These are phyloP conservation scores for Lignosus rhinocerotis DNA, from an alignment of 1,284 basidiomycete species.

Conservation along the genomic window DNA sequence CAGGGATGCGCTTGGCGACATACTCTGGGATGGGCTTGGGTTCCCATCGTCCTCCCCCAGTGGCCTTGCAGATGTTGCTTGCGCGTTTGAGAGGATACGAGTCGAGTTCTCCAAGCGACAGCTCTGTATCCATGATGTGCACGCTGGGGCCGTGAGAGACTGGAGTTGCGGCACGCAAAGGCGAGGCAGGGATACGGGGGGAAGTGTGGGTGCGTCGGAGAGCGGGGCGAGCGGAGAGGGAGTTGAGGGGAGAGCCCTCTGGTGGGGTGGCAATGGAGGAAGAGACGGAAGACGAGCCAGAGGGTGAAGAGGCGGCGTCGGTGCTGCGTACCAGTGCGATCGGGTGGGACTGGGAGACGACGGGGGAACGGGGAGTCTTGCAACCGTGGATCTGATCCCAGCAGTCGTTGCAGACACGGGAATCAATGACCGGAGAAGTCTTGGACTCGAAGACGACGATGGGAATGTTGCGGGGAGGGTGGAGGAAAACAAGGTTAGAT, in stretches of 20 bases:
- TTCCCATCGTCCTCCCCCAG: slow-evolving; percentile 74
- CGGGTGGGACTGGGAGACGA: slow-evolving; percentile 36
- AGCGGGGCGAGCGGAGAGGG: slow-evolving; percentile 28
- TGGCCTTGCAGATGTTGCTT: slow-evolving; percentile 68
- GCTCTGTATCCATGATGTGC: slow-evolving; percentile 39
- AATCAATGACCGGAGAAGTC: slow-evolving; percentile 48
- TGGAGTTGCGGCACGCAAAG: slow-evolving; percentile 35
- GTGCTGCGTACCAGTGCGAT: slow-evolving; percentile 41
- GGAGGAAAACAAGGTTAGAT: slow-evolving; percentile 62
- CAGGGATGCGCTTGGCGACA: slow-evolving; percentile 56
- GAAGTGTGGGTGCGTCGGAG: slow-evolving; percentile 28
- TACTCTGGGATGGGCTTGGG: slow-evolving; percentile 49
- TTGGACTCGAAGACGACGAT: slow-evolving; percentile 56
- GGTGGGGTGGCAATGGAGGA: slow-evolving; percentile 40
- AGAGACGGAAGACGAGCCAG: slow-evolving; percentile 37
- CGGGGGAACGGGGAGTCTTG: slow-evolving; percentile 36
- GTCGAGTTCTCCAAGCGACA: slow-evolving; percentile 53
- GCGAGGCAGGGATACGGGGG: slow-evolving; percentile 35
- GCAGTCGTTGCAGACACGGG: slow-evolving; percentile 73
- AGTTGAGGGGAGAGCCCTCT: slow-evolving; percentile 30
- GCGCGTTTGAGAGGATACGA: slow-evolving; percentile 68
- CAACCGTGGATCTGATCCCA: slow-evolving; percentile 66
- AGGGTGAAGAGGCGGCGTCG: slow-evolving; percentile 26
- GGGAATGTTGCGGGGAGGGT: slow-evolving; percentile 65
- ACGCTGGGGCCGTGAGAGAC: slow-evolving; percentile 40